Evolutionary conservation across 176 grass and related monocot species (phyloP).

Genomic region (Secale cereale): DNA sequence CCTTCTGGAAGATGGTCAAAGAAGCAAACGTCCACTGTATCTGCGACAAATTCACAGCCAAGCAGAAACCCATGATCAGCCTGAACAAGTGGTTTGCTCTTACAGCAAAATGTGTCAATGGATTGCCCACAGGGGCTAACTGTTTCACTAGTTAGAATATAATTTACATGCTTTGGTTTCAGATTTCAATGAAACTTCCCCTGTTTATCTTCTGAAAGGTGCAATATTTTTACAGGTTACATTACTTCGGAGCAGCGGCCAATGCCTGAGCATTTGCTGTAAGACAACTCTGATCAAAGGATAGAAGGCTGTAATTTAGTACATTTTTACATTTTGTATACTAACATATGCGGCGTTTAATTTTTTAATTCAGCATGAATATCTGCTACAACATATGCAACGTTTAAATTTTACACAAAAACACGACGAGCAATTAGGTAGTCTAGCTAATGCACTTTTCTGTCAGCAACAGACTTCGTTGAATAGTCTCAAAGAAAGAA

Average conservation of each 20-base stretch:
- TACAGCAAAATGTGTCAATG: neutral
- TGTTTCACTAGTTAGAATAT: neutral
- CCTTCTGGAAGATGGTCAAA: neutral
- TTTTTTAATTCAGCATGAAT: neutral
- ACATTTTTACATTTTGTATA: neutral
- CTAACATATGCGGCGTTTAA: neutral
- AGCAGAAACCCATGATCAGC: neutral
- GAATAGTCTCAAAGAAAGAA: neutral
- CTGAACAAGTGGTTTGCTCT: neutral
- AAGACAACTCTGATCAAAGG: neutral
- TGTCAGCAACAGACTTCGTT: neutral
- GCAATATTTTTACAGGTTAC: neutral
- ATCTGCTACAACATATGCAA: neutral
- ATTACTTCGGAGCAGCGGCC: neutral
- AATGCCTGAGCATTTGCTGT: neutral
- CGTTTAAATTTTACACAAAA: neutral
- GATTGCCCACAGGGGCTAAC: neutral
- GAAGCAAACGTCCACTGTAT: neutral
- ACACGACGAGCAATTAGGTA: neutral
- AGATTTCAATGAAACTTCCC: neutral
- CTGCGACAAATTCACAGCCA: neutral
- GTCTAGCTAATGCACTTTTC: neutral
- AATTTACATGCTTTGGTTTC: neutral
- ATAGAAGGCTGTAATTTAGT: neutral
- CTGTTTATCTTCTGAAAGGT: neutral